Evolutionary conservation across 805 yeast genomes (phyloP), one percentile per base, ranked within the genome.

Genomic region (Candida silvicultrix): DNA sequence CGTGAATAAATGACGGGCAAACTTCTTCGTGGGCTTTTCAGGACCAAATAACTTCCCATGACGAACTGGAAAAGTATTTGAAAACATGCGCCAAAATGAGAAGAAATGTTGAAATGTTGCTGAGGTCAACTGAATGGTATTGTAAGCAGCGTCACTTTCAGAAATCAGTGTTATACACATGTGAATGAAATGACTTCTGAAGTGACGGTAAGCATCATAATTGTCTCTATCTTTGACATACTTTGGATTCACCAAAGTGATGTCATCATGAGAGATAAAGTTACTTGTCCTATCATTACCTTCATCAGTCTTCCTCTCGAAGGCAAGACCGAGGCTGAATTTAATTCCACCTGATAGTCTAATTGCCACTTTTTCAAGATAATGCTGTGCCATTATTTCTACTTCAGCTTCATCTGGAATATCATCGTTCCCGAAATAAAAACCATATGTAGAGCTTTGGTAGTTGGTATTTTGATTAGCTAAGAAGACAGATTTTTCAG

Each of bases 61-160:
- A 43, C 95, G 75, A 15, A 89, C 76, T 0, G 98, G 96, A 19
- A 90, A 69, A 45, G 83, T 81, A 22, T 92, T 83, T n/a, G 83
- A 76, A 63, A 92, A 92, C 52, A 86, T 74, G 31, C 67, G 65
- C 96, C 97, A 90, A 98, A 98, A 94, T 5, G 64, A 59, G 57
- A 80, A 81, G 66, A 94, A 89, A 49, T 81, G 85, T 8, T 67
- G 60, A 53, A 92, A 71, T 0, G 82, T 75, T 5, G 69, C 69
- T 2, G 97, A 96, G 2, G 89, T 74, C 44, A 92, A 65, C 59
- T 90, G 95, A 40, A 86, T 74, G 1, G 89, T 72, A 64, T 90
- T 92, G 54, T 81, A 81, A 11, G 80, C 70, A 2, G 46, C 41
- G 6, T 53, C 46, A 12, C 59, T 50, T n/a, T 58, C 59, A 0